Evolutionary conservation across 768 basidiomycete species (phyloP), one percentile per base, ranked within the genome.

Genomic region (Chalciporus sphaerocephalus): DNA sequence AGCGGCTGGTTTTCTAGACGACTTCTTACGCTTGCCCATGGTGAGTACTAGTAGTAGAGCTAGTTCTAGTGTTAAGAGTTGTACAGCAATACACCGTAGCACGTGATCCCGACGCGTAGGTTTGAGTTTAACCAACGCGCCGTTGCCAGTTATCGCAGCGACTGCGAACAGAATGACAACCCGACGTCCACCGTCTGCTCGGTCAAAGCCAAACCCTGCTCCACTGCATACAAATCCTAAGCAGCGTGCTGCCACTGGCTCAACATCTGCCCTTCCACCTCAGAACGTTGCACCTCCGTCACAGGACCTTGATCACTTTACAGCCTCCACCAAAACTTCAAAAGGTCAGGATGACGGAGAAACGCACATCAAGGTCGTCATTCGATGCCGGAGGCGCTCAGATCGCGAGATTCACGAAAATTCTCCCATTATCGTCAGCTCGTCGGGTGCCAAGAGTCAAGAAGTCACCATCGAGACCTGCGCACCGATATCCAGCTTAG

Each of bases 11-110:
- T 91, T 90, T 60, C 86, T 79, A 16, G 89, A 82, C 0, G 91
- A 88, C 66, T 92, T 92, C 70, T 92, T 92, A 55, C 90, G 83
- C 68, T 92, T 92, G 48, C 90, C 90, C 90, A 92, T 92, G 15
- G 30, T 32, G 47, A 35, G 10, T 10, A 25, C n/a, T 22, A 20
- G 10, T 38, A 20, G 15, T 44, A 22, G 18, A 27, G 28, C 23
- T 17, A 23, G 38, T n/a, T 25, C 28, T 20, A 15, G 18, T 7
- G 28, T 18, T 8, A 20, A n/a, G n/a, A n/a, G n/a, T n/a, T n/a
- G n/a, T 7, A 15, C 10, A 16, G 38, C 38, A 22, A 8, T 37
- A n/a, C 44, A 45, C 40, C 44, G 10, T 15, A n/a, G 49, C 48
- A 53, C 66, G 71, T 70, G 69, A 69, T 21, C 54, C 36, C 42